Base-by-base conservation (phyloP, 1,284 basidiomycete genomes). In the Ganoderma leucocontextum region DNA sequence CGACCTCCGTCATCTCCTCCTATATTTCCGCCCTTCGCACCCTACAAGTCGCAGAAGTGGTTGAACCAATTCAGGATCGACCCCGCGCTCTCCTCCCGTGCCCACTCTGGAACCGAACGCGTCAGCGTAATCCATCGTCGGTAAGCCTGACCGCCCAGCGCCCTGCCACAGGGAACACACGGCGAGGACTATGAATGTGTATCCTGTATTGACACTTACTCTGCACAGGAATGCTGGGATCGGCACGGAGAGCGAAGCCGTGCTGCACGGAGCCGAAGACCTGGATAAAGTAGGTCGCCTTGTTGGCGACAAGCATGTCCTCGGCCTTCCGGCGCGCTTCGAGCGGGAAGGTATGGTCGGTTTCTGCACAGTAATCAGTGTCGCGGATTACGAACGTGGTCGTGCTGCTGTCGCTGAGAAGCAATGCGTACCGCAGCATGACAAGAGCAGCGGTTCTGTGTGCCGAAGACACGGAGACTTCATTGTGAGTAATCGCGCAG, bases 81-180 rank as follows among this genome's bases (percentile, higher is more conserved):
- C 19, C 81, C 77, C 0, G 86, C 86, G 44, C 85, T 84, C 71
- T 88, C 85, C 73, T 90, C 87, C 73, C 87, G 87, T 3, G 86
- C 86, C 86, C 86, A 89, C 29, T 83, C 86, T 89, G 61, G 13
- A 59, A 38, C 58, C 10, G 25, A 17, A 5, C 13, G 12, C 57
- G 52, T 53, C 52, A 53, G 52, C 52, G 7, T 22, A 53, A 39
- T 22, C 22, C 47, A 25, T 12, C 22, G 2, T 17, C 12, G 6
- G 9, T 10, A 19, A 49, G 47, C n/a, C 12, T 5, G 29, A 8
- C 29, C 10, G 49, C 22, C 55, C 10, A n/a, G 17, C 6, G 29
- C 22, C 68, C 25, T 17, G 47, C 9, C 6, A 25, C n/a, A 12
- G 17, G 17, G 3, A 57, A 15, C 5, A 36, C 53, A 4, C 33